A percentile compares a stretch with the other conserved stretches of the same genome.
These are phyloP conservation scores for Delphinella strobiligena DNA, from an alignment of 2,329 filamentous ascomycete species.

Conservation along the genomic window DNA sequence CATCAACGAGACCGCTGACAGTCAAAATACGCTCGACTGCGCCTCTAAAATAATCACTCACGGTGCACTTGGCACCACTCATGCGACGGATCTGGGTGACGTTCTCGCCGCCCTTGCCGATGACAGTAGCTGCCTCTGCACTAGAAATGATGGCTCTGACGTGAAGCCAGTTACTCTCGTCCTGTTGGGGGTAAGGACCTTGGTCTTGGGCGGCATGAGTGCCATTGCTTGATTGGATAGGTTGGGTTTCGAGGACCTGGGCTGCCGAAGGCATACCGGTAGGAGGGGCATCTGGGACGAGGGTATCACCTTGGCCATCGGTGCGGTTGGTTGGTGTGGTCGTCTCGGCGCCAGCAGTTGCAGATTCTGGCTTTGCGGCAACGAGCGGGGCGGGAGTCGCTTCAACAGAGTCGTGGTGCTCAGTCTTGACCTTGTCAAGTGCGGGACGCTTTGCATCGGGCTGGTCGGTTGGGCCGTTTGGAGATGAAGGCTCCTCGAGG, in stretches of 20 bases:
- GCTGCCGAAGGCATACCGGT: slow-evolving; percentile 32
- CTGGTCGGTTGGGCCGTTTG: slow-evolving; percentile 80
- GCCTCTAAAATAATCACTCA: slow-evolving; percentile 94
- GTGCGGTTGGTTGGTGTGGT: slow-evolving; percentile 10
- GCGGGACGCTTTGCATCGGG: slow-evolving; percentile 95
- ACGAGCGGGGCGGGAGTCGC: slow-evolving; percentile 14
- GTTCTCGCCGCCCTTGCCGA: slow-evolving; percentile 97
- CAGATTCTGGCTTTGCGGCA: slow-evolving; percentile 28
- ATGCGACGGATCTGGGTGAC: slow-evolving; percentile 91
- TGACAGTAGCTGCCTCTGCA: slow-evolving; percentile 92
- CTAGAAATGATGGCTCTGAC: slow-evolving; percentile 95
- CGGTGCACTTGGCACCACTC: slow-evolving; percentile 95
- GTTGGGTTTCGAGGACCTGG: slow-evolving; percentile 40
- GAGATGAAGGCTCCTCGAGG: slow-evolving; percentile 92
- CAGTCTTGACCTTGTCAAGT: slow-evolving; percentile 78
- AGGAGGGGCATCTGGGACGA: slow-evolving; percentile 53
- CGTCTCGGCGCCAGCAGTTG: slow-evolving; percentile 30
- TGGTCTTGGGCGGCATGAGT: slow-evolving; percentile 33
- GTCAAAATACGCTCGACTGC: slow-evolving; percentile 96
- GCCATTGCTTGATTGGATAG: slow-evolving; percentile 46
- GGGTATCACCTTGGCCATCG: slow-evolving; percentile 55
- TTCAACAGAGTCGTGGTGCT: slow-evolving; percentile 22
- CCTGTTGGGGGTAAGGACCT: slow-evolving; percentile 42
- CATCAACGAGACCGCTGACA: slow-evolving; percentile 91
- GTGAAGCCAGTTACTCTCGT: slow-evolving; percentile 94